phyloP scores from a whole-genome alignment of 2,329 filamentous ascomycete genomes.

The Neobulgaria alba region DNA sequence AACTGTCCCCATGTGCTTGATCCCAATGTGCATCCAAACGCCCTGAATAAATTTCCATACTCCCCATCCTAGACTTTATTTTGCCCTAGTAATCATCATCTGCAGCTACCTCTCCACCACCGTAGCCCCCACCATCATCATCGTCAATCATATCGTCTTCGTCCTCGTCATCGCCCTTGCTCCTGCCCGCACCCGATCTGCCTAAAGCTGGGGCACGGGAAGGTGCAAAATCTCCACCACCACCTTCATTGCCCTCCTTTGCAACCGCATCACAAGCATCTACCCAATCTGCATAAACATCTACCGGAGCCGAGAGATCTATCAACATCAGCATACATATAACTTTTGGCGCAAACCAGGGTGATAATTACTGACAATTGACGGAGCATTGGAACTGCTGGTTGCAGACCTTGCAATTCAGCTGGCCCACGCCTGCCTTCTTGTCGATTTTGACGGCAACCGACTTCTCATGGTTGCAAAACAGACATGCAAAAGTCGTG shows the following conservation, averaged over 20 bases:
- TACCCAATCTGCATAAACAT: slow-evolving; percentile 97
- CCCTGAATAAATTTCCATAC: slow-evolving; percentile 10
- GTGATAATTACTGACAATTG: slow-evolving; percentile 58
- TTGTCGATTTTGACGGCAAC: slow-evolving; percentile 89
- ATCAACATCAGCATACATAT: slow-evolving; percentile 10
- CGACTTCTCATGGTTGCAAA: slow-evolving; percentile 96
- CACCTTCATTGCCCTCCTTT: slow-evolving; percentile 44
- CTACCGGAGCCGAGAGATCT: slow-evolving; percentile 86
- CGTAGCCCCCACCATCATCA: slow-evolving; percentile 44
- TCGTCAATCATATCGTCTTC: slow-evolving; percentile 30
- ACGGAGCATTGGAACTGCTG: slow-evolving; percentile 89
- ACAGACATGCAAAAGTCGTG: slow-evolving; percentile 89
- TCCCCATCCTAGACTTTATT: slow-evolving; percentile 7
- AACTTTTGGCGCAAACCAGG: background rate
- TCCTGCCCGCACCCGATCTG: slow-evolving; percentile 12
- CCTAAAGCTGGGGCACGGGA: slow-evolving; percentile 15
- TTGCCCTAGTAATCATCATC: slow-evolving; percentile 45
- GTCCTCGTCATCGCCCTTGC: slow-evolving; percentile 26
- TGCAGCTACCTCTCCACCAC: slow-evolving; percentile 42
- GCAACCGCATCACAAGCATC: slow-evolving; percentile 78
- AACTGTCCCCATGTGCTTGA: no score
- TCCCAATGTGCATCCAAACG: slow-evolving; percentile 10
- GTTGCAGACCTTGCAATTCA: slow-evolving; percentile 87
- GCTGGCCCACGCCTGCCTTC: slow-evolving; percentile 75
- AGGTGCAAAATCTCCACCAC: slow-evolving; percentile 19